A percentile compares a stretch with the other conserved stretches of the same genome.
Evolutionary conservation across 2,329 filamentous ascomycete genomes (phyloP).

Genomic region (Venturia oleaginea): DNA sequence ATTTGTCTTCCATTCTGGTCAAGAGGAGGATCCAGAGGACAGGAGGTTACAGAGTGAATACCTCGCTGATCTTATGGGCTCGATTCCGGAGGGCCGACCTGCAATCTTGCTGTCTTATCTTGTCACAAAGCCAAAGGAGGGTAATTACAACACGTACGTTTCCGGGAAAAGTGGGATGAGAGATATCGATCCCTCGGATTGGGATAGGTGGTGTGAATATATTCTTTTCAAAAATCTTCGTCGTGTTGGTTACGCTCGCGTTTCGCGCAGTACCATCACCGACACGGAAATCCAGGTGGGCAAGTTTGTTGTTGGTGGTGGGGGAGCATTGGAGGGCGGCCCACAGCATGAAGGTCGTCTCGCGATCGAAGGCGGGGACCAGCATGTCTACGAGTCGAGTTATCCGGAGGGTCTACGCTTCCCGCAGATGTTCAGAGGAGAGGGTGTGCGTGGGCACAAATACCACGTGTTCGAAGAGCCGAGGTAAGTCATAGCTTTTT

Average conservation of each 20-base stretch:
- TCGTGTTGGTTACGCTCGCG: conserved; percentile 79
- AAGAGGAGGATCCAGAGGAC: conserved; percentile 93
- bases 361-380: conserved; percentile 62
- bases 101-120: conserved; percentile 84
- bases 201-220: conserved; percentile 99
- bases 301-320: conserved; percentile 21
- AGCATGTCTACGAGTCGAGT: conserved; percentile 61
- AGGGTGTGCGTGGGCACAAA: conserved; percentile 77
- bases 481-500: conserved; percentile 43
- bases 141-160: conserved; percentile 96
- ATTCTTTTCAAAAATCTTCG: conserved; percentile 87
- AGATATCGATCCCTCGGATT: conserved; percentile 85
- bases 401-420: conserved; percentile 74
- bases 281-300: conserved; percentile 88
- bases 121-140: conserved; percentile 79
- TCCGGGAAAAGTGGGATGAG: conserved; percentile 81
- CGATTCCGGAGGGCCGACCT: conserved; percentile 57
- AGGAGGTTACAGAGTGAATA: conserved; percentile 80
- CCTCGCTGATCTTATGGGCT: conserved; percentile 76
- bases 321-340: neutral
- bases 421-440: conserved; percentile 71
- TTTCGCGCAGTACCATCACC: conserved; percentile 84
- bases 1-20: conserved; percentile 96
- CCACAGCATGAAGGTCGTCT: conserved; percentile 51
- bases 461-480: conserved; percentile 97